Conservation (phyloP, 202 grass and related monocot genomes). For the Setaria viridis region DNA sequence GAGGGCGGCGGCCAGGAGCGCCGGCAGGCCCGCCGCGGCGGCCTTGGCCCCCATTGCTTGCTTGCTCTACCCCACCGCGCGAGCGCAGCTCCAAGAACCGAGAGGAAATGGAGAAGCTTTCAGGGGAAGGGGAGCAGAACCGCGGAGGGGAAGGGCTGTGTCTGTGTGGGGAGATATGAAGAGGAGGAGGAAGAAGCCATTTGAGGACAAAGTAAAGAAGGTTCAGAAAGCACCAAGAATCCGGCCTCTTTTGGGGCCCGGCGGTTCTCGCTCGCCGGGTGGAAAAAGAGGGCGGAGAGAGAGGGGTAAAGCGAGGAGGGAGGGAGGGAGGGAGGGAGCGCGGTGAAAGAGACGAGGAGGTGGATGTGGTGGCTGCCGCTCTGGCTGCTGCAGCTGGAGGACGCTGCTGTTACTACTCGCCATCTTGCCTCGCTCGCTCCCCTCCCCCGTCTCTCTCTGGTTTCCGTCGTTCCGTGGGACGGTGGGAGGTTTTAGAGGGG, state of each 20-base stretch:
- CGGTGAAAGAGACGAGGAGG: slow-evolving; percentile 46
- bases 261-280: slow-evolving; percentile 44
- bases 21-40: slow-evolving; percentile 35
- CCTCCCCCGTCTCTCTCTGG: too few species aligned
- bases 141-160: neutral
- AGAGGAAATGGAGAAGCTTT: slow-evolving; percentile 48
- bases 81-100: neutral
- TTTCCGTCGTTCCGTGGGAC: neutral
- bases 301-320: slow-evolving; percentile 27
- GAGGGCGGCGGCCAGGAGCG: slow-evolving; percentile 48
- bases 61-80: neutral
- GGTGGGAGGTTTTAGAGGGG: neutral
- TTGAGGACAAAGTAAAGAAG: slow-evolving; percentile 65
- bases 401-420: neutral
- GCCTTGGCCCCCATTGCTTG: slow-evolving; percentile 31
- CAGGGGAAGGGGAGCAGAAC: neutral
- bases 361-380: neutral
- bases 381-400: neutral
- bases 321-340: neutral
- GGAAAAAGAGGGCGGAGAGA: slow-evolving; percentile 5
- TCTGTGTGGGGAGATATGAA: neutral
- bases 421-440: neutral
- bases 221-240: slow-evolving; percentile 58
- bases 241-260: slow-evolving; percentile 43
- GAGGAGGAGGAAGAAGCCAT: slow-evolving; percentile 33